These are phyloP conservation scores for Pseudonitzschia delicatissima DNA, from an alignment of 108 stramenopile genomes.

Conservation along the genomic window DNA sequence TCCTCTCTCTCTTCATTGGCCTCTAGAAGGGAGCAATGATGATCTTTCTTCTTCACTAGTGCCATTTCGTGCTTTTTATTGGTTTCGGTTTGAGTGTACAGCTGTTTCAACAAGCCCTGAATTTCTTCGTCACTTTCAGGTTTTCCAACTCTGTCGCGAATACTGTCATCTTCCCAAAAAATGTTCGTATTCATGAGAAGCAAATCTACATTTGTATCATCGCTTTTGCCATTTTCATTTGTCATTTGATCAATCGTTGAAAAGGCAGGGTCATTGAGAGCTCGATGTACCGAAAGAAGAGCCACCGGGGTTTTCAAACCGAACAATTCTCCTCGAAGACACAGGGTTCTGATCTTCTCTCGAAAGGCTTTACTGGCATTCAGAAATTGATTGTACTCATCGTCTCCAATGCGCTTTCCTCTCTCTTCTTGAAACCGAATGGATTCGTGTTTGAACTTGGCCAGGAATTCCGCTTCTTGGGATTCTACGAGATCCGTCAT, in stretches of 20 bases:
- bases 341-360: background rate
- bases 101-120: background rate
- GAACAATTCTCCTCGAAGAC: background rate
- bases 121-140: constrained; percentile 1
- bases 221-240: background rate
- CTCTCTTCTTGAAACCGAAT: background rate
- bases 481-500: background rate
- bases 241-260: background rate
- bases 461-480: background rate
- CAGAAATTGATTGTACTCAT: background rate
- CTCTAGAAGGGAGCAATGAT: background rate
- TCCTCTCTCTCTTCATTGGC: background rate
- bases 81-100: background rate
- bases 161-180: background rate
- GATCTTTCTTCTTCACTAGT: background rate
- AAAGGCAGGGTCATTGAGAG: background rate
- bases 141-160: background rate
- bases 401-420: background rate
- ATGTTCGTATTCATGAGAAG: no score
- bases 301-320: background rate
- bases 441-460: background rate
- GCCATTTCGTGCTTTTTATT: background rate
- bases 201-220: background rate
- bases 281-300: background rate
- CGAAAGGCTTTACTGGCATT: background rate